Conservation (phyloP, 2,329 filamentous ascomycete species). For the Trichoderma semiorbis region DNA sequence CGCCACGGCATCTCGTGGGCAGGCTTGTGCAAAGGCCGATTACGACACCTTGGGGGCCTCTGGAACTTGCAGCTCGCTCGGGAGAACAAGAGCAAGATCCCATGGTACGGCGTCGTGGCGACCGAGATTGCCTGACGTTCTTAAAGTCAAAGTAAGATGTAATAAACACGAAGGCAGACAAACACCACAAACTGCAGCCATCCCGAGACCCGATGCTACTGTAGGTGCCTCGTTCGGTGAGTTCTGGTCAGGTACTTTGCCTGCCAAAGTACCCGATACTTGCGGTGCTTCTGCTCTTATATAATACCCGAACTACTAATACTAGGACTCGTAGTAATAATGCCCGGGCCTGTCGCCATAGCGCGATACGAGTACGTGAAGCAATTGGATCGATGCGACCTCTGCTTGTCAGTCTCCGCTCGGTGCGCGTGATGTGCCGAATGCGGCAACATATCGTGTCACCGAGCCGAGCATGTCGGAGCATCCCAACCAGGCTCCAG, state of each 20-base stretch:
- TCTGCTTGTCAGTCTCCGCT: not conserved
- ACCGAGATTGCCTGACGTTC: not conserved
- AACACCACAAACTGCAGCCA: not conserved
- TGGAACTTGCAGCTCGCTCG: not conserved
- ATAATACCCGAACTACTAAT: not conserved
- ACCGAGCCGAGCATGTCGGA: not conserved
- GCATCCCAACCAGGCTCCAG: not conserved
- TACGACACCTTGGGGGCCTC: not conserved
- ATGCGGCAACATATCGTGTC: slow-evolving; percentile 11
- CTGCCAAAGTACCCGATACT: not conserved
- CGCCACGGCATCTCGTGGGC: not conserved
- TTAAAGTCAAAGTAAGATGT: not conserved
- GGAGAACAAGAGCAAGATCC: not conserved
- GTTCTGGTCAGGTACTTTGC: not conserved
- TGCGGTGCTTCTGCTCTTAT: not conserved
- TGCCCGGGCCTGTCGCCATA: not conserved
- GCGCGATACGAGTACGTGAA: not conserved
- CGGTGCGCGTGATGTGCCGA: slow-evolving; percentile 12
- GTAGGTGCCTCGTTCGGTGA: not conserved
- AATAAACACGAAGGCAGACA: not conserved
- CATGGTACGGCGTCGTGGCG: not conserved
- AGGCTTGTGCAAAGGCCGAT: not conserved
- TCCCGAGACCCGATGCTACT: not conserved
- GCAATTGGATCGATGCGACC: not conserved
- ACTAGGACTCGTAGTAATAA: not conserved